These are phyloP conservation scores for Chlamydomonas sphaeroides DNA, from an alignment of 139 green algal species.

Conservation along the genomic window DNA sequence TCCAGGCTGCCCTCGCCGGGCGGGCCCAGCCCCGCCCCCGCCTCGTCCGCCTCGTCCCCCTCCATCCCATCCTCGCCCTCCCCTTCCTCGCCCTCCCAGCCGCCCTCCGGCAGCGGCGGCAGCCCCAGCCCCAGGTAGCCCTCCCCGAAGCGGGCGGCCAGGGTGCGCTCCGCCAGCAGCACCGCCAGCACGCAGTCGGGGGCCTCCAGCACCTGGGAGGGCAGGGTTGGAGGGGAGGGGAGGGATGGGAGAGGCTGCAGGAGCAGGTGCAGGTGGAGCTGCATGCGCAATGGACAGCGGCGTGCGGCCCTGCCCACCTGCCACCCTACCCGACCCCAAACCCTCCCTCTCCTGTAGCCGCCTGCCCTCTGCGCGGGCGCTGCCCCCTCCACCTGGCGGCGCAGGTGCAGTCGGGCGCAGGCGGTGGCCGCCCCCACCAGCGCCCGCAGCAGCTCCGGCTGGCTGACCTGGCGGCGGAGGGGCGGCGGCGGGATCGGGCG, in stretches of 20 bases:
- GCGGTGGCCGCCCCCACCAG: constrained; percentile 19
- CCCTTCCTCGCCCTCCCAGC: not conserved
- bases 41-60: not conserved
- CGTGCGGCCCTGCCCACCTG: too few species aligned
- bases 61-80: not conserved
- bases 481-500: too few species aligned
- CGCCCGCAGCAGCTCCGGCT: not conserved
- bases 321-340: too few species aligned
- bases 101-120: constrained; percentile 6
- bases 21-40: not conserved
- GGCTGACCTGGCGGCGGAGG: constrained; percentile 14
- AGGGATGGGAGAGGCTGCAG: too few species aligned
- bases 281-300: too few species aligned
- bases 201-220: constrained; percentile 9
- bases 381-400: not conserved
- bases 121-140: constrained; percentile 25
- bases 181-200: constrained; percentile 37
- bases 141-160: constrained; percentile 17
- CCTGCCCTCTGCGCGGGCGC: too few species aligned
- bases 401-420: constrained; percentile 25
- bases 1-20: not conserved
- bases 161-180: constrained; percentile 15
- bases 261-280: too few species aligned
- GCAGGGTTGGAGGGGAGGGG: not conserved
- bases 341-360: too few species aligned